Conservation (phyloP, 2,329 filamentous ascomycete genomes). For the Helicocarpus griseus region DNA sequence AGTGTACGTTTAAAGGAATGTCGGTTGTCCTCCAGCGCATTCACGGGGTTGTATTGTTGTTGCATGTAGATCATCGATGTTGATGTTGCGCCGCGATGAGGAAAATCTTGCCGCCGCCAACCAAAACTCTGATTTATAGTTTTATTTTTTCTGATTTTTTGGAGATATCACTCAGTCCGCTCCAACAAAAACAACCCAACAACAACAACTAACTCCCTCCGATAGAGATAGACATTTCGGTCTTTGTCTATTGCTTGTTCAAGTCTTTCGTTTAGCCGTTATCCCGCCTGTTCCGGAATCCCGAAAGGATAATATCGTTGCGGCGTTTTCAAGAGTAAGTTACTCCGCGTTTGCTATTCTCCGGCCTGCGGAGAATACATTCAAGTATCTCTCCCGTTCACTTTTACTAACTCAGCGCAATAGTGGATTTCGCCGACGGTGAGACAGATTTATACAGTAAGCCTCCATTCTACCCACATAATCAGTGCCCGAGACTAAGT, state of each 20-base stretch:
- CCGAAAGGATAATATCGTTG: not conserved
- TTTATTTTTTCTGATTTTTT: not conserved
- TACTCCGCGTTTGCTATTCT: not conserved
- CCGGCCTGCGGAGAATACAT: not conserved
- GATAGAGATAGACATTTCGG: no score
- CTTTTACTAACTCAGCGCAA: slow-evolving; percentile 1
- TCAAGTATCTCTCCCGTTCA: not conserved
- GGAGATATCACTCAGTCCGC: not conserved
- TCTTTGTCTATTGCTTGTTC: not conserved
- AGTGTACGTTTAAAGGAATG: not conserved
- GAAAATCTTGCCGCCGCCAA: slow-evolving; percentile 3
- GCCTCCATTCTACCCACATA: slow-evolving; percentile 36
- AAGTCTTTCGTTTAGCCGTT: slow-evolving; percentile 1
- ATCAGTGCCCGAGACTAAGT: not conserved
- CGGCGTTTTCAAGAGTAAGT: not conserved
- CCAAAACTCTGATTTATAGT: not conserved
- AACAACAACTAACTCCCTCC: not conserved
- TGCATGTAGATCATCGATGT: not conserved
- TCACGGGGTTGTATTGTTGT: not conserved
- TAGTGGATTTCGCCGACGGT: slow-evolving; percentile 27
- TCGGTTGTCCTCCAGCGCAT: not conserved
- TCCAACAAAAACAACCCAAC: not conserved
- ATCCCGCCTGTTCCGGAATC: not conserved
- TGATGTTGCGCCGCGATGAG: not conserved
- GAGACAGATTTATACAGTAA: slow-evolving; percentile 55